Percentiles rank a stretch among this genome's conserved stretches.
Conservation (phyloP, 2,329 filamentous ascomycete species). For the Aspergillus sclerotialis region DNA sequence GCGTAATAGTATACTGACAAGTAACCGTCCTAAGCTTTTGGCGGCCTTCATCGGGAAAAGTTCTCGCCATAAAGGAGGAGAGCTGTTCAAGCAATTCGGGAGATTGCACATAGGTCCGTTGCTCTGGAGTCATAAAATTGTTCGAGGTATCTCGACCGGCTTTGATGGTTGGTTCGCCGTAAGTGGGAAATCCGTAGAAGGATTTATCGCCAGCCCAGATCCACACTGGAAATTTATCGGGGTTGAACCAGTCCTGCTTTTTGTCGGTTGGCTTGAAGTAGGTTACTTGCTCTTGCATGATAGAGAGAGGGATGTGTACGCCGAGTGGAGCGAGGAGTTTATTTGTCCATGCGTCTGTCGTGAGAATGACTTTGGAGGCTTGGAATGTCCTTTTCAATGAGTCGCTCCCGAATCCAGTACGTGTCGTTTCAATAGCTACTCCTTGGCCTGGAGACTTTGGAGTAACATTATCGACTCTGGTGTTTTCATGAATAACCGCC, state of each 20-base stretch:
- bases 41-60: slow-evolving; percentile 15
- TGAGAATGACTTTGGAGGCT: slow-evolving; percentile 18
- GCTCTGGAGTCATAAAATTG: slow-evolving; percentile 19
- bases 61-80: slow-evolving; percentile 10
- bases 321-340: slow-evolving; percentile 16
- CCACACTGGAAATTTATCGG: slow-evolving; percentile 17
- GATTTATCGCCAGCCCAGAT: slow-evolving; percentile 14
- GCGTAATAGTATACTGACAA: slow-evolving; percentile 23
- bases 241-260: slow-evolving; percentile 8
- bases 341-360: slow-evolving; percentile 20
- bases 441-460: slow-evolving; percentile 4
- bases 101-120: slow-evolving; percentile 21
- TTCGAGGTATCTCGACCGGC: slow-evolving; percentile 15
- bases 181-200: slow-evolving; percentile 20
- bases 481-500: slow-evolving; percentile 16
- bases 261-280: slow-evolving; percentile 18
- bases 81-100: slow-evolving; percentile 14
- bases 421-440: slow-evolving; percentile 15
- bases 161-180: slow-evolving; percentile 23
- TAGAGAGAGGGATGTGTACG: slow-evolving; percentile 15
- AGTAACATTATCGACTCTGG: slow-evolving; percentile 12
- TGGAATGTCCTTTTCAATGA: no score
- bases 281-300: slow-evolving; percentile 22
- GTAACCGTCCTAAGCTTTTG: slow-evolving; percentile 19
- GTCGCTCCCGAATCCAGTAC: slow-evolving; percentile 12